Conservation (phyloP, 2,329 filamentous ascomycete genomes). For the Botrytis byssoidea region DNA sequence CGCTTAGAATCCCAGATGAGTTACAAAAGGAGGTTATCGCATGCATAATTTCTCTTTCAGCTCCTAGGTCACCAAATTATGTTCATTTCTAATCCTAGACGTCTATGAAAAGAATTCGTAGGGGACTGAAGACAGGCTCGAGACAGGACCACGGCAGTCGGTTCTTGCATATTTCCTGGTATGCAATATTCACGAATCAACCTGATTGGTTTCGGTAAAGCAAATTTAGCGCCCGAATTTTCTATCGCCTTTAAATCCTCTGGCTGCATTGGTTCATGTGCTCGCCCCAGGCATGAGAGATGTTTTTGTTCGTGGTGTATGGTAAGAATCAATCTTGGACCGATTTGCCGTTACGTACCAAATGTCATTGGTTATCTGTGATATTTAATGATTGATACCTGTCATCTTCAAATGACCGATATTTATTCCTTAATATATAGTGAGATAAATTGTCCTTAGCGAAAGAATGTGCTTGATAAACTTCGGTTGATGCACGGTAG, state of each 20-base stretch:
- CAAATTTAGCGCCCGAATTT: neutral
- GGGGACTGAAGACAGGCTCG: neutral
- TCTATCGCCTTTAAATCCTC: neutral
- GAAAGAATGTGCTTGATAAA: neutral
- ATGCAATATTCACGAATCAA: neutral
- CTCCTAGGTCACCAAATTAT: neutral
- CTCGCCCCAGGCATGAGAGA: neutral
- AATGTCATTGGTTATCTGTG: neutral
- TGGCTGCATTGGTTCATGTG: neutral
- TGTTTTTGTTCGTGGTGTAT: neutral
- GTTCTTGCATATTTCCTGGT: neutral
- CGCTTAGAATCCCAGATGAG: neutral
- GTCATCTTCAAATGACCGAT: neutral
- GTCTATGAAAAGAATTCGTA: neutral
- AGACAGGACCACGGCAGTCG: neutral
- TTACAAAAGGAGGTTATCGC: neutral
- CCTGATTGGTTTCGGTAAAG: neutral
- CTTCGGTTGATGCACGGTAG: neutral
- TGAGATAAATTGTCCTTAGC: neutral
- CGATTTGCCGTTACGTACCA: neutral
- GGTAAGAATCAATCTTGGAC: neutral
- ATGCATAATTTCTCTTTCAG: neutral
- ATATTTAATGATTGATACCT: neutral
- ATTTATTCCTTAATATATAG: neutral
- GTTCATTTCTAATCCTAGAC: neutral